A percentile compares a stretch with the other conserved stretches of the same genome.
phyloP scores from a whole-genome alignment of 2,329 filamentous ascomycete species.

The Colletotrichum aenigma region DNA sequence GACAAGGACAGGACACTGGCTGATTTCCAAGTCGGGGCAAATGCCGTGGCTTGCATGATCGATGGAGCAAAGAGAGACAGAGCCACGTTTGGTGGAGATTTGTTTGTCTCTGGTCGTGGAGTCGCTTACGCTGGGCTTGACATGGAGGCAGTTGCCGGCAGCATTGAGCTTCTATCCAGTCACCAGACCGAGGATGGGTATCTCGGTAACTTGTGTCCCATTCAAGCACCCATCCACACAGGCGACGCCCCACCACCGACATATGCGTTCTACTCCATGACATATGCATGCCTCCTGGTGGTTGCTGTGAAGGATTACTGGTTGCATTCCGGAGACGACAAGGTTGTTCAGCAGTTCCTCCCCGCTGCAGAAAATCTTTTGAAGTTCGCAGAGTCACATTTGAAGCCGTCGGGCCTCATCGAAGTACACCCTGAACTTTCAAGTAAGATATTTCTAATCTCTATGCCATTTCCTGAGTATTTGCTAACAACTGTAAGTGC shows the following conservation, averaged over 20 bases:
- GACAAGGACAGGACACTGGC: neutral
- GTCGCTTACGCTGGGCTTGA: conserved; percentile 3
- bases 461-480: too few relatives aligned
- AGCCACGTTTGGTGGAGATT: conserved; percentile 7
- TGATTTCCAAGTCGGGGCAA: conserved; percentile 13
- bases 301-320: conserved; percentile 14
- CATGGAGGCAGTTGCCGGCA: neutral
- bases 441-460: neutral
- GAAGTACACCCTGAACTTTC: conserved; percentile 2
- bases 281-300: neutral
- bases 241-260: neutral
- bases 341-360: neutral
- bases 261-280: conserved; percentile 16
- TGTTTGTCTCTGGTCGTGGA: conserved; percentile 10
- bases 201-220: conserved; percentile 11
- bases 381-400: neutral
- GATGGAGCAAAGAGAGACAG: conserved; percentile 15
- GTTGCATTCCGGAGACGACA: conserved; percentile 1
- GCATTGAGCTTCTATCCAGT: conserved; percentile 7
- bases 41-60: conserved; percentile 5
- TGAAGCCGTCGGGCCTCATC: neutral
- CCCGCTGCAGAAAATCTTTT: neutral
- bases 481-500: neutral
- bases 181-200: conserved; percentile 10
- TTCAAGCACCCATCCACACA: neutral